phyloP scores from a whole-genome alignment of 2,329 filamentous ascomycete genomes.

The Colletotrichum sp. region DNA sequence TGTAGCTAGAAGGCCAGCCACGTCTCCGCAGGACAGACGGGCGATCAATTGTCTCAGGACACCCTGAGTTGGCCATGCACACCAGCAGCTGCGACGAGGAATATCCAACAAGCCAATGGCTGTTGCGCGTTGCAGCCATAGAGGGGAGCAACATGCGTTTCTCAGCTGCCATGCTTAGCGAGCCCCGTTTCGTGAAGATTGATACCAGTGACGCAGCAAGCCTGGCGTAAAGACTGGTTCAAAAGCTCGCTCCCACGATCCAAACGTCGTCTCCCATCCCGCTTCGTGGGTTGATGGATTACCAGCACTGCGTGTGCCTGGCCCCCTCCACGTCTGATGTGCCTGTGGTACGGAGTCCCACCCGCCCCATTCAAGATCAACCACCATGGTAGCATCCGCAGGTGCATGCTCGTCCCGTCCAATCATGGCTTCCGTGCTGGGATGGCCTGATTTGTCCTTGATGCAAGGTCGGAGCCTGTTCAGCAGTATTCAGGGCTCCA shows the following conservation, averaged over 20 bases:
- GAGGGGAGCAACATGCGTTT: background rate
- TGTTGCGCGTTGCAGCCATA: slow-evolving; percentile 3
- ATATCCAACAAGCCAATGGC: background rate
- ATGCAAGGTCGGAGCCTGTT: background rate
- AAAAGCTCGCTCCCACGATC: background rate
- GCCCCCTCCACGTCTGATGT: background rate
- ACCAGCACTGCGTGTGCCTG: background rate
- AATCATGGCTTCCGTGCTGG: background rate
- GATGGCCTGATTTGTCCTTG: slow-evolving; percentile 5
- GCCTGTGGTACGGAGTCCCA: background rate
- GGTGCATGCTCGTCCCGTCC: background rate
- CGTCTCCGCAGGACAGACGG: slow-evolving; percentile 7
- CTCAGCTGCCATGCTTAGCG: background rate
- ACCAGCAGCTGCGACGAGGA: background rate
- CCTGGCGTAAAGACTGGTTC: background rate
- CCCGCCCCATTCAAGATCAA: slow-evolving; percentile 2
- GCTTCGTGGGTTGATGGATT: background rate
- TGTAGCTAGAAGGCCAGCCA: background rate
- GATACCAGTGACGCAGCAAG: background rate
- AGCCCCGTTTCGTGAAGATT: background rate
- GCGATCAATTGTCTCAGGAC: slow-evolving; percentile 14
- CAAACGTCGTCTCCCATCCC: background rate
- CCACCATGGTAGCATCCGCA: background rate
- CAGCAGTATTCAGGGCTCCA: background rate
- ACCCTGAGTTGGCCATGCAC: slow-evolving; percentile 15